Evolutionary conservation across 768 basidiomycete species (phyloP), one percentile per base, ranked within the genome.

Genomic region (Jaapia argillacea): DNA sequence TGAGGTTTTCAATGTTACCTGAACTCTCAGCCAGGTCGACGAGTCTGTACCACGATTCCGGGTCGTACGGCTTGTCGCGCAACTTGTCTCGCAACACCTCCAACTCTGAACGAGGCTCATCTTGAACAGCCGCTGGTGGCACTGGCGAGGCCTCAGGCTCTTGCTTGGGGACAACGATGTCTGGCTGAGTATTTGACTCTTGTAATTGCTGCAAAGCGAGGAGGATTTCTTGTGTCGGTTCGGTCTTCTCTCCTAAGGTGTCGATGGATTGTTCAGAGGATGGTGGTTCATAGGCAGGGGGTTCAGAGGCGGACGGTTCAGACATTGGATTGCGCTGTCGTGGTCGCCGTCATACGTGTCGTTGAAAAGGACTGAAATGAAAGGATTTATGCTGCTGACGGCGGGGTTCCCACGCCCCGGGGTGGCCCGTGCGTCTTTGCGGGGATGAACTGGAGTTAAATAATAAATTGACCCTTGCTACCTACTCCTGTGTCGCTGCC

Each of bases 1-100:
- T 78, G 50, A 93, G 81, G 59, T 79, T 80, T 41, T 81, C 75
- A 51, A 90, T 73, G 55, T 94, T 85, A 48, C 79, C 81, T 26
- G 75, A 77, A 45, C 71, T 68, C 64, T 93, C 83, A 26, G 88
- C 82, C 48, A 85, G 65, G 39, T 80, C 74, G 53, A 96, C 73
- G 25, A 94, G 69, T 50, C 74, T 76, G 58, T 85, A 71, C 79
- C 91, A 85, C 13, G 72, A 73, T 37, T 82, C 81, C n/a, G 80
- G 77, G 58, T 91, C 79, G 59, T 82, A 72, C 6, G 82, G 81
- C 45, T 75, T 73, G 52, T 83, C 74, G 51, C 69, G 69, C 57
- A 87, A 63, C 52, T 79, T 75, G 22, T 72, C 66, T 49, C 69
- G 75, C 53, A 82, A 58, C 4, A 63, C 54, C 51, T 88, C 81